Conservation (phyloP, 208 protist species). For the Wallacemonas sp. region DNA sequence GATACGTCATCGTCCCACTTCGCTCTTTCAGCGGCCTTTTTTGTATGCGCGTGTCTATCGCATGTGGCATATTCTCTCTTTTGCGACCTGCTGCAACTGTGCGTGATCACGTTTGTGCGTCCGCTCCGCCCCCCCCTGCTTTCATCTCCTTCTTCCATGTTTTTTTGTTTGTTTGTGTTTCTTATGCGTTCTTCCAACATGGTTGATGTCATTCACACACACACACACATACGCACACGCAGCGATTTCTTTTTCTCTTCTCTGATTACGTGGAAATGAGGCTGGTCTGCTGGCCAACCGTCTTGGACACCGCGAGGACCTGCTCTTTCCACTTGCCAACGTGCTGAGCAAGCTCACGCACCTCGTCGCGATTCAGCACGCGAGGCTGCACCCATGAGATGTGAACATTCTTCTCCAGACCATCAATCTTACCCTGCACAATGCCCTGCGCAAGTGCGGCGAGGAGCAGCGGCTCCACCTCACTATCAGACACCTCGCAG, state of each 20-base stretch:
- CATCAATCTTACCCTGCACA: conserved; percentile 93
- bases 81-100: no score
- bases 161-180: conserved; percentile 9
- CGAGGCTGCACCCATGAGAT: conserved; percentile 90
- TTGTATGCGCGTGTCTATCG: no score
- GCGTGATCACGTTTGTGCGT: no score
- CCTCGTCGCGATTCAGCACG: conserved; percentile 79
- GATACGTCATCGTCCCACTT: no score
- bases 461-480: conserved; percentile 95
- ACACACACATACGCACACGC: neutral
- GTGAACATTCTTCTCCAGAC: conserved; percentile 77
- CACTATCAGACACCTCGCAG: conserved; percentile 55
- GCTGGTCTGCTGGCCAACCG: conserved; percentile 41
- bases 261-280: conserved; percentile 12
- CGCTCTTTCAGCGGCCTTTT: no score
- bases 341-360: conserved; percentile 69
- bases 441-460: conserved; percentile 93
- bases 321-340: conserved; percentile 73
- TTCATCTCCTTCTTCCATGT: conserved; percentile 12
- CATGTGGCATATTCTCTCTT: no score
- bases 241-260: conserved; percentile 21
- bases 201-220: neutral
- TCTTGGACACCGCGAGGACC: conserved; percentile 48
- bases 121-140: no score
- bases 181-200: neutral